A percentile compares a stretch with the other conserved stretches of the same genome.
phyloP scores from a whole-genome alignment of 768 basidiomycete genomes.

The Tulasnella sp. region DNA sequence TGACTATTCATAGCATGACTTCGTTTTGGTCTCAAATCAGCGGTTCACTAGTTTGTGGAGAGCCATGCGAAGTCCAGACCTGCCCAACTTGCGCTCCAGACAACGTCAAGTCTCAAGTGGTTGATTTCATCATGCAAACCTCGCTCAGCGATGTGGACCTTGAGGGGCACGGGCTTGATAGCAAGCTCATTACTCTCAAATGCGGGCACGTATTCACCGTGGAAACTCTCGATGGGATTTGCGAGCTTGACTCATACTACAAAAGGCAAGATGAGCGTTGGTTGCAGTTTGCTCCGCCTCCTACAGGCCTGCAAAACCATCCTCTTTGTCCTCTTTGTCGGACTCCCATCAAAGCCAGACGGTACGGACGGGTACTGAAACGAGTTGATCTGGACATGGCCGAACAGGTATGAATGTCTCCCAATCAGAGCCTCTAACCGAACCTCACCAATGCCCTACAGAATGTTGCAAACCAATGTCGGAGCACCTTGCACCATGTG shows the following conservation, averaged over 20 bases:
- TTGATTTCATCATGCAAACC: conserved; percentile 61
- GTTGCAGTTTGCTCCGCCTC: conserved; percentile 51
- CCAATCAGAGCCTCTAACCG: not conserved
- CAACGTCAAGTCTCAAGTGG: conserved; percentile 50
- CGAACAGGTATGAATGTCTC: not conserved
- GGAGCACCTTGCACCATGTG: not conserved
- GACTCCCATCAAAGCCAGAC: conserved; percentile 55
- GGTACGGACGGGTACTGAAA: conserved; percentile 66
- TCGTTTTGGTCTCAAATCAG: no score
- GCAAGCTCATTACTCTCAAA: conserved; percentile 61
- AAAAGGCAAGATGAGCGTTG: conserved; percentile 48
- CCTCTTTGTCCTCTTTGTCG: conserved; percentile 69
- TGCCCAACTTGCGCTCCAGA: conserved; percentile 57
- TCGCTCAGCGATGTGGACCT: conserved; percentile 51
- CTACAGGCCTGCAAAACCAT: conserved; percentile 47
- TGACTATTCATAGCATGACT: not conserved
- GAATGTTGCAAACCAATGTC: conserved; percentile 6
- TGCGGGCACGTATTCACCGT: conserved; percentile 72
- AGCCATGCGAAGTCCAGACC: conserved; percentile 58
- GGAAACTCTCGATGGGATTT: conserved; percentile 70
- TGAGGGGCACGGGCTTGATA: conserved; percentile 49
- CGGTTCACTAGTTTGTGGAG: conserved; percentile 61
- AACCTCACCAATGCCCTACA: not conserved
- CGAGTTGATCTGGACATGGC: conserved; percentile 57
- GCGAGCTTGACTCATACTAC: conserved; percentile 58